These are phyloP conservation scores for Eremothecium gossypii DNA, from an alignment of 1,139 yeast species.

Conservation along the genomic window DNA sequence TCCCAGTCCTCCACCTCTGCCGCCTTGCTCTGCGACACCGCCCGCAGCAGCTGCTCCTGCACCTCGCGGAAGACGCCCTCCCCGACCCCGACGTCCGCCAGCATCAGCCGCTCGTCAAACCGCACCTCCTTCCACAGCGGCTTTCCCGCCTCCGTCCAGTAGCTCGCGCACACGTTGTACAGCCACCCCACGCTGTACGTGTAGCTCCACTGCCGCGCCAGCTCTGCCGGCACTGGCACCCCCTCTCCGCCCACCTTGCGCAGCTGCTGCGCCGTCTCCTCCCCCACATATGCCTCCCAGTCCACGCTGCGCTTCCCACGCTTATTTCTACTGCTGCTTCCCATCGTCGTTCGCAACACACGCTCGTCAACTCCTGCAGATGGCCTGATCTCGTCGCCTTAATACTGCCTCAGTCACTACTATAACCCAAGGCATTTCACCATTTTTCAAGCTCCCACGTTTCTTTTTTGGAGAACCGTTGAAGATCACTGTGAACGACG, in stretches of 20 bases:
- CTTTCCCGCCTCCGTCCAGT: slow-evolving; percentile 18
- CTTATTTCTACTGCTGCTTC: slow-evolving; percentile 4
- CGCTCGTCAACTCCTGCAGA: slow-evolving; percentile 1
- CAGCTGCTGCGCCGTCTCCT: slow-evolving; percentile 18
- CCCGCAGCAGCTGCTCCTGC: slow-evolving; percentile 33
- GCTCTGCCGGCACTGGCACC: slow-evolving; percentile 7
- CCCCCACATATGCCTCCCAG: slow-evolving; percentile 22
- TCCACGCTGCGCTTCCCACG: slow-evolving; percentile 9
- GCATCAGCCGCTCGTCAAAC: slow-evolving; percentile 24
- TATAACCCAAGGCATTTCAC: too few relatives aligned
- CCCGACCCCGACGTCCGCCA: slow-evolving; percentile 15
- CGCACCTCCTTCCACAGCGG: slow-evolving; percentile 23
- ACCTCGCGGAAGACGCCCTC: slow-evolving; percentile 13
- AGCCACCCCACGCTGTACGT: slow-evolving; percentile 30
- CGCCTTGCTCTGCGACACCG: slow-evolving; percentile 27
- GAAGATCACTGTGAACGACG: background rate
- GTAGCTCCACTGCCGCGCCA: slow-evolving; percentile 23
- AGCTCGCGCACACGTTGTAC: slow-evolving; percentile 26
- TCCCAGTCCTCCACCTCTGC: slow-evolving; percentile 36
- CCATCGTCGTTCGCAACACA: background rate
- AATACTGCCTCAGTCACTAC: too few relatives aligned
- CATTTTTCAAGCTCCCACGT: background rate
- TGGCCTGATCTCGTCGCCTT: background rate
- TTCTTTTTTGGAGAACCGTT: slow-evolving; percentile 1
- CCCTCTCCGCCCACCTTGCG: slow-evolving; percentile 13